Evolutionary conservation across 495 filamentous ascomycete genomes (phyloP), one percentile per base, ranked within the genome.

Genomic region (Astrothelium macrocarpum): DNA sequence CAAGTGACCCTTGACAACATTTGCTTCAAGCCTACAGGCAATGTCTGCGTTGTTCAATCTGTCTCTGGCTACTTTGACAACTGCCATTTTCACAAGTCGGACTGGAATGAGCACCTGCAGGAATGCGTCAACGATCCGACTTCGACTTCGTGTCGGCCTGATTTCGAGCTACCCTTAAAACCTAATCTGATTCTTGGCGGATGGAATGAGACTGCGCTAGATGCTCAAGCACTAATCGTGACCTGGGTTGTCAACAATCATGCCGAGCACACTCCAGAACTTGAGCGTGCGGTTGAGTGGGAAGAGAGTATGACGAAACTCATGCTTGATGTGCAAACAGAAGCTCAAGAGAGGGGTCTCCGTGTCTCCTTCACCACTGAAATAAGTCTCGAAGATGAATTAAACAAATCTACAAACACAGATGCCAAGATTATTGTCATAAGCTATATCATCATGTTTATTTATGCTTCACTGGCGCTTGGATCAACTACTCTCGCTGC

Each of bases 241-340:
- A 97, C 94, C 0, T 98, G 95, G 95, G 94, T 98, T n/a, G 82
- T 97, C 34, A 93, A 88, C 65, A 98, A 97, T 64, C 80, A 87
- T 74, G 80, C 81, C 0, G 89, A 93, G 72, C 89, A 84, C 11
- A 87, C 86, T 1, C 70, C 78, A 26, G 85, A 83, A 32, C 80
- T 92, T 63, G 78, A 78, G 45, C 83, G 80, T 53, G 91, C 92
- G 10, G 88, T 90, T 75, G 90, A 95, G 70, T 98, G 90, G 90
- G 94, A 98, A 72, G 79, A 85, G 62, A 85, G 81, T 49, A 79
- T 97, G 66, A 88, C 84, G 66, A 72, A 80, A 59, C 77, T 86
- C n/a, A 77, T 97, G 16, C 74, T 87, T 32, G 80, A 79, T 23
- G 81, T 91, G 1, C 89, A 95, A 71, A 78, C 80, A n/a, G 91